Evolutionary conservation across 768 basidiomycete genomes (phyloP), one percentile per base, ranked within the genome.

Genomic region (Agrocybe pediades): DNA sequence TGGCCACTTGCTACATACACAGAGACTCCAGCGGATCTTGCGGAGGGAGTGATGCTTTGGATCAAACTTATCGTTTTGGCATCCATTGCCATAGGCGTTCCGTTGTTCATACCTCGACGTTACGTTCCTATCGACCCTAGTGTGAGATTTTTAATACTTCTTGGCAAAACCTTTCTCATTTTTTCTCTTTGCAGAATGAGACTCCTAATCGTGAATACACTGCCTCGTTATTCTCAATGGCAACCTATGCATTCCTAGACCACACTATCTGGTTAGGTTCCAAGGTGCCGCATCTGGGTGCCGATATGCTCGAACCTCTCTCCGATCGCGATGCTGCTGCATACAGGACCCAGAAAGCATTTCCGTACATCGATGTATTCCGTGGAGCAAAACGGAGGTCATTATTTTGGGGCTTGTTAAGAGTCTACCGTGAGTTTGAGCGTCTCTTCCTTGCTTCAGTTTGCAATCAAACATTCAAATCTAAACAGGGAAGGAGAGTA

Each of bases 261-360:
- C 70, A 73, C 2, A 63, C 78, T 25, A 68, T 86, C 24, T 72
- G 71, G 51, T 57, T 66, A 9, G 80, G 76, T 1, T 73, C 74
- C 54, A 65, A 69, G 7, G 60, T 74, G n/a, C 59, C 72, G 6
- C 79, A 79, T 61, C 60, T 84, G 0, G 63, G 76, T 0, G 66
- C 70, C 27, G 81, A 85, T 40, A 60, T 82, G 44, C 66, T 86
- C 36, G 82, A 83, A 7, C 82, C 81, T 3, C 75, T 87, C 71
- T 80, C 81, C 3, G 83, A 86, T 51, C 79, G 81, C 49, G 86
- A 88, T 53, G 41, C 51, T 29, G 60, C 62, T 6, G 54, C 59
- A n/a, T 25, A 60, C 55, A 33, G 68, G n/a, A 65, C 64, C 24
- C 42, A 52, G 13, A 57, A 49, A 15, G 50, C 55, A 7, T 65